Percentiles rank a stretch among this genome's conserved stretches.
Conservation (phyloP, 2,329 filamentous ascomycete species). For the Colletotrichum sublineola region DNA sequence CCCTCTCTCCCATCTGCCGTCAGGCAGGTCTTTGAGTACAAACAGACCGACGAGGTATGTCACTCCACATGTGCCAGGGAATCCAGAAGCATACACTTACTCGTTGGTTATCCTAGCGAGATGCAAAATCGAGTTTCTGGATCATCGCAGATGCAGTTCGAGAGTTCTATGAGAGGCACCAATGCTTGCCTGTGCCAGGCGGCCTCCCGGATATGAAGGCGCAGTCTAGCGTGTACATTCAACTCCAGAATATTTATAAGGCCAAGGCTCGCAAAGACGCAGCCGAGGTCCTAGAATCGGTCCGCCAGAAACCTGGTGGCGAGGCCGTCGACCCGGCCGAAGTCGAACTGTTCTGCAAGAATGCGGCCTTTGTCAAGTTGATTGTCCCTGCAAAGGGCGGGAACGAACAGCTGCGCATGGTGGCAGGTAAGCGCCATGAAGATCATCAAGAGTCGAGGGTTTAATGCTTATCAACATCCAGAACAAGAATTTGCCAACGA, state of each 20-base stretch:
- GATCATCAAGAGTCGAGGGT: neutral
- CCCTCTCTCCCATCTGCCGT: conserved; percentile 77
- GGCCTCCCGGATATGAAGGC: conserved; percentile 98
- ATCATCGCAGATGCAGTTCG: conserved; percentile 85
- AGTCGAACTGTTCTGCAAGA: conserved; percentile 94
- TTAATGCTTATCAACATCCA: conserved; percentile 48
- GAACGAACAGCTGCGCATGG: conserved; percentile 63
- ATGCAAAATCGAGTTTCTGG: conserved; percentile 81
- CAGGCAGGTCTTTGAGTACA: conserved; percentile 82
- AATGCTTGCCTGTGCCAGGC: conserved; percentile 84
- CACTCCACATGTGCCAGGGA: conserved; percentile 53
- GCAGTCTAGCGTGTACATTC: conserved; percentile 88
- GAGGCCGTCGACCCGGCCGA: conserved; percentile 75
- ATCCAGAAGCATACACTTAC: conserved; percentile 42
- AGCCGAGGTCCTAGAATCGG: conserved; percentile 77
- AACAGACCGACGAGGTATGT: conserved; percentile 65
- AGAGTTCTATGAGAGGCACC: conserved; percentile 80
- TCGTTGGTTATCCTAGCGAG: conserved; percentile 49
- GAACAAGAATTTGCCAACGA: conserved; percentile 69
- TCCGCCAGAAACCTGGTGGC: conserved; percentile 66
- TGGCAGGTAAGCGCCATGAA: conserved; percentile 63
- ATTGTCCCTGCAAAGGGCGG: conserved; percentile 69
- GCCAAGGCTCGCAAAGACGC: conserved; percentile 84
- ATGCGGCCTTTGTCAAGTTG: conserved; percentile 91
- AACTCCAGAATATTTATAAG: conserved; percentile 94